These are phyloP conservation scores for Salicornia ramosissima DNA, from an alignment of 148 eudicot species.

Conservation along the genomic window DNA sequence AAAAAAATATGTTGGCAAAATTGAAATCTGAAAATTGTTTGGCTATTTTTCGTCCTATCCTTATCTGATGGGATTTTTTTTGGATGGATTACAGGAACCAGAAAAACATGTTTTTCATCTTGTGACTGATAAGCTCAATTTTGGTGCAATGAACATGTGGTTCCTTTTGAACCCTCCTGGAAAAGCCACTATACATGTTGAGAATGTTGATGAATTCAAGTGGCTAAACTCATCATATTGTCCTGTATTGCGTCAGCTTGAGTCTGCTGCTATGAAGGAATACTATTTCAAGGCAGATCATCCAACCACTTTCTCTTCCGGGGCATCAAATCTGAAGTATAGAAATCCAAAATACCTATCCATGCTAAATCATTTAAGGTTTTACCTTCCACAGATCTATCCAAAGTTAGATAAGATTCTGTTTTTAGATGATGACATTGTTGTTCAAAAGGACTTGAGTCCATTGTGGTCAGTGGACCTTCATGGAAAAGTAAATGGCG, in stretches of 20 bases:
- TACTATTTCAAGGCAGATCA: conserved; percentile 86
- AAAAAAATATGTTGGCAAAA: not conserved
- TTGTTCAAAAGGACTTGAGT: conserved; percentile 80
- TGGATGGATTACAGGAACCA: conserved; percentile 58
- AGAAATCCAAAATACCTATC: conserved; percentile 91
- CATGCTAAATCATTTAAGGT: conserved; percentile 84
- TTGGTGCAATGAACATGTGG: conserved; percentile 95
- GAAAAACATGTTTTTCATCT: conserved; percentile 91
- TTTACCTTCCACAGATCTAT: conserved; percentile 84
- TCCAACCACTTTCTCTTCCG: conserved; percentile 51
- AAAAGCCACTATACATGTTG: conserved; percentile 82
- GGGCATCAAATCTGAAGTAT: conserved; percentile 77
- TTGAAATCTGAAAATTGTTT: not conserved
- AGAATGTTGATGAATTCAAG: conserved; percentile 83
- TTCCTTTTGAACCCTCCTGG: conserved; percentile 77
- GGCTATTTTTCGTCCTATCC: not conserved
- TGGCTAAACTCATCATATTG: conserved; percentile 90
- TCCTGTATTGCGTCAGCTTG: conserved; percentile 79
- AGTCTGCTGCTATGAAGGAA: conserved; percentile 83
- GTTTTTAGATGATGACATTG: conserved; percentile 90
- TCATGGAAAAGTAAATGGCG: conserved; percentile 84
- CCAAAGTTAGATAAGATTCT: conserved; percentile 83
- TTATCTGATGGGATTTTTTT: conserved; percentile 7
- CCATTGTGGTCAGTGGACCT: conserved; percentile 73
- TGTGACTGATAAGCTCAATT: conserved; percentile 82